phyloP scores from a whole-genome alignment of 257 asterid species.

The Fraxinus cuspidata region DNA sequence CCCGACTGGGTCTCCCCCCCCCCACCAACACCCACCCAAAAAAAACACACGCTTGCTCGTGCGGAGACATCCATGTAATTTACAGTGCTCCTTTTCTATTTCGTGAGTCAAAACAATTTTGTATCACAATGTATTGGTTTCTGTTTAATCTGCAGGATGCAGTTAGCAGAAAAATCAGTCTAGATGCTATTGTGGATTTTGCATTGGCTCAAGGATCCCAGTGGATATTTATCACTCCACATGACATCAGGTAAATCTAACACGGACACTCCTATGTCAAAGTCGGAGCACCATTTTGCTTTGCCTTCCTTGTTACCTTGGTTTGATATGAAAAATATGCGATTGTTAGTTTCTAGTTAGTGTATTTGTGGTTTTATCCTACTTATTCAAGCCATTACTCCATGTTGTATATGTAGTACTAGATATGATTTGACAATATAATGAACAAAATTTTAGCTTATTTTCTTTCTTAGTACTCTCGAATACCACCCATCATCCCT shows the following conservation, averaged over 20 bases:
- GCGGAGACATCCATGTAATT: not conserved
- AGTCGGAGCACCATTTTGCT: not conserved
- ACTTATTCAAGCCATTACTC: not conserved
- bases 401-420: not conserved
- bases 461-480: not conserved
- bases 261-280: not conserved
- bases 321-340: not conserved
- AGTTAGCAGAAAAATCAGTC: slow-evolving; percentile 94
- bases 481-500: not conserved
- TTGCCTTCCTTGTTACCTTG: not conserved
- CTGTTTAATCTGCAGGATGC: slow-evolving; percentile 65
- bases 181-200: slow-evolving; percentile 86
- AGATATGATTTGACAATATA: not conserved
- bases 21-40: not conserved
- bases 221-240: slow-evolving; percentile 98
- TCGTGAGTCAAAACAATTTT: not conserved
- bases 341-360: not conserved
- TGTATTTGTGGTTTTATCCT: not conserved
- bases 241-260: slow-evolving; percentile 75
- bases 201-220: slow-evolving; percentile 93
- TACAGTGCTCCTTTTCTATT: not conserved
- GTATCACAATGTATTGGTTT: not conserved
- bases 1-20: not conserved
- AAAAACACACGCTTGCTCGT: not conserved
- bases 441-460: not conserved